These are phyloP conservation scores for Erodium trifolium DNA, from an alignment of 441 rosid species.

Conservation along the genomic window DNA sequence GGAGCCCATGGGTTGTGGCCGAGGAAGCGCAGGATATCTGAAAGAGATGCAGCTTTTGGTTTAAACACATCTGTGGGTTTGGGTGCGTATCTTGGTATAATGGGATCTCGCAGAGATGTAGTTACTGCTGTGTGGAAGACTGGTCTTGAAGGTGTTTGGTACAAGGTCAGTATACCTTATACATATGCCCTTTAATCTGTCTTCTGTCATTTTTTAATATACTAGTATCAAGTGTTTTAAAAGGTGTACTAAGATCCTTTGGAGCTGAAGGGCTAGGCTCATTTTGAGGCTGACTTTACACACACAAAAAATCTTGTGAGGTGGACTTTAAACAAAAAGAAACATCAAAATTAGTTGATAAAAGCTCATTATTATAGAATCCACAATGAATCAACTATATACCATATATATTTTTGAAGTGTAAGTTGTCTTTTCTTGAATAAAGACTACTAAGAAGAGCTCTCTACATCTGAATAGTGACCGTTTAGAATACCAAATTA, in stretches of 20 bases:
- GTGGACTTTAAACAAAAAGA: no score
- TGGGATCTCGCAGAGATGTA: conserved; percentile 99
- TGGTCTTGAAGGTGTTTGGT: conserved; percentile 96
- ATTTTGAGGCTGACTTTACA: no score
- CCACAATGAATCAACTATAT: not conserved
- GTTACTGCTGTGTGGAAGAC: conserved; percentile 96
- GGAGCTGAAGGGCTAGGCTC: not conserved
- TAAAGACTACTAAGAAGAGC: no score
- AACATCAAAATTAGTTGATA: not conserved
- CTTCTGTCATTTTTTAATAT: not conserved
- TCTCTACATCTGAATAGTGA: no score
- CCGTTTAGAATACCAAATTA: no score
- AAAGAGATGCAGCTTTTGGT: conserved; percentile 99
- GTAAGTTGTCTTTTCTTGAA: not conserved
- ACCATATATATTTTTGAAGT: not conserved
- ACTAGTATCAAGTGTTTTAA: not conserved
- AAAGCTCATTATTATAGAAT: not conserved
- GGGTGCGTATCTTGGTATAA: conserved; percentile 94
- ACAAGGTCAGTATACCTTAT: conserved; percentile 44
- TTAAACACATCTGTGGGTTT: conserved; percentile 85
- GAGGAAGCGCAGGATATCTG: conserved; percentile 90
- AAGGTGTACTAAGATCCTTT: not conserved
- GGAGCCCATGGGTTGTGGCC: conserved; percentile 88
- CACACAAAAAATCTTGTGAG: no score
- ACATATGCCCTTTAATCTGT: not conserved